Evolutionary conservation across 306 rosid species (phyloP), one percentile per base, ranked within the genome.

Genomic region (Clitoria ternatea): DNA sequence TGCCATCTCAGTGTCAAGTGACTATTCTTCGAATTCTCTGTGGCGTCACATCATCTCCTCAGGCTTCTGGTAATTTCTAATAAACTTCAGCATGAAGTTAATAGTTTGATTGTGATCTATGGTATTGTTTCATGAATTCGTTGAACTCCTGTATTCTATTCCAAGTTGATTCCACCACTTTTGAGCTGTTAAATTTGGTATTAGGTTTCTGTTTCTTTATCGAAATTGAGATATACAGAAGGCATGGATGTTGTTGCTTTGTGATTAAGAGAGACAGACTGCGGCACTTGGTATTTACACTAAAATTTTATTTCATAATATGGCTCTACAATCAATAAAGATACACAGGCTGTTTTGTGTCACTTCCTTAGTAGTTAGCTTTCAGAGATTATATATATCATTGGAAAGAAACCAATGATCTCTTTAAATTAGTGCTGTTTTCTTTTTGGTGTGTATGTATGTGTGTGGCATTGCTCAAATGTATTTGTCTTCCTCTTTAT

Each of bases 31-130:
- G 72, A 55, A 81, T 84, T 67, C 81, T 86, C 0, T 81, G 76
- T 74, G 88, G 91, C 72, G 74, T 84, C 71, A 64, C 62, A 5
- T 86, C 80, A 1, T 84, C 91, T 52, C 88, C 88, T 7, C 88
- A 86, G 72, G 88, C 91, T 29, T 79, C 88, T 65, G 86, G 91
- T 86, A 76, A 54, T 48, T 47, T 39, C 70, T 69, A 10, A 10
- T 44, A 5, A 29, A 6, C 53, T 55, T n/a, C n/a, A 10, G 18
- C 72, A 15, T 35, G 22, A 14, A 8, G 29, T 33, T 43, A 20
- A 19, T 54, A 42, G 36, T 43, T 32, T 67, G 24, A 42, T 66
- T 36, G 43, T 69, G 24, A 22, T 76, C 61, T 13, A n/a, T 20
- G 8, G 37, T 33, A 53, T 23, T 57, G 36, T 50, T 24, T 17